Base-by-base conservation (phyloP, 2,329 filamentous ascomycete genomes). In the Colletotrichum australisinense region DNA sequence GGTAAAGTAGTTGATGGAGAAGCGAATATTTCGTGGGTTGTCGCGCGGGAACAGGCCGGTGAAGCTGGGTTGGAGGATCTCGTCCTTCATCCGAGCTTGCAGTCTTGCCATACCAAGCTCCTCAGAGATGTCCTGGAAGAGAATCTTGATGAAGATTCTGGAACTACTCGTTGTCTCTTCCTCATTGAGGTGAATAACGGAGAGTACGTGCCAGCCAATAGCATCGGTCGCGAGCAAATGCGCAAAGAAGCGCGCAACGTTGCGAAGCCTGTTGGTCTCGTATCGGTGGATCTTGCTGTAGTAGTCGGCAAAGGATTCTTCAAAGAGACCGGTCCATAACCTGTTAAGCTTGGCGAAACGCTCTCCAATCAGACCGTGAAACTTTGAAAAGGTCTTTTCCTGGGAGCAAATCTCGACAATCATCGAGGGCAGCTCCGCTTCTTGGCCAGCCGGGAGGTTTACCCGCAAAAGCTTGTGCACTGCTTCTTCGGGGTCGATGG, bases 1-100 rank as follows among this genome's bases (percentile, higher is more conserved):
- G 11, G 97, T 99, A 83, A 99, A 98, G 88, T 98, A 99, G 84
- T 99, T 99, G 91, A 99, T 98, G 63, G 95, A 94, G 87, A 99
- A 99, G 67, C 96, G 92, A 52, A 95, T 95, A 83, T 98, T 97
- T 80, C 94, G 92, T 28, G 95, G 91, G 79, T 95, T 94, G 81
- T 98, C 95, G 74, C 88, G 93, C 0, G 97, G 97, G 87, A 99
- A 98, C 56, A 99, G 86, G 35, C 96, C 96, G 52, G 93, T 91
- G 72, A 98, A 91, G 80, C 90, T 93, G 63, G 95, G 91, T 74
- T 93, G 92, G 52, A 98, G 87, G 63, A 91, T 89, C 56, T 97
- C 93, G 77, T 97, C 95, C 76, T 88, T 91, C 83, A 98, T 88
- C 22, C 94, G 91, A 58, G 92, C 89, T 77, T 93, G 92, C 65